phyloP scores from a whole-genome alignment of 768 basidiomycete species.

The Collybia nuda region DNA sequence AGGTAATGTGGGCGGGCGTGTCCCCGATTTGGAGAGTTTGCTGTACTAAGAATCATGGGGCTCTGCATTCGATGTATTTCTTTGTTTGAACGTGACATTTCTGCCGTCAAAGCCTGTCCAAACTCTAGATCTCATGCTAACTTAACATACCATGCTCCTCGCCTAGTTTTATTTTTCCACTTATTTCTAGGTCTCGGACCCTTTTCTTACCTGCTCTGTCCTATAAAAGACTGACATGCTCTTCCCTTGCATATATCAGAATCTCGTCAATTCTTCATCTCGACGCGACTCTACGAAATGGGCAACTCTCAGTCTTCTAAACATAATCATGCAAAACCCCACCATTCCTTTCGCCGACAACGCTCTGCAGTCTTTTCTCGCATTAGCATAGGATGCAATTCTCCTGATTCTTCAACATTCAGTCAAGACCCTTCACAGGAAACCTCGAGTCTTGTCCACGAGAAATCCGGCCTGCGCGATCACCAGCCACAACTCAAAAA shows the following conservation, averaged over 20 bases:
- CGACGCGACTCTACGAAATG: constrained; percentile 19
- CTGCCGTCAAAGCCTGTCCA: constrained; percentile 7
- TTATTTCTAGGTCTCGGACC: constrained; percentile 1
- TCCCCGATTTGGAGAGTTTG: constrained; percentile 10
- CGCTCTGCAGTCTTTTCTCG: constrained; percentile 37
- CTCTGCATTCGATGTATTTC: constrained; percentile 1
- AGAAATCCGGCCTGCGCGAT: constrained; percentile 23
- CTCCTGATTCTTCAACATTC: constrained; percentile 30
- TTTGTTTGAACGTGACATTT: constrained; percentile 12
- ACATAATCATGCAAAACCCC: constrained; percentile 13
- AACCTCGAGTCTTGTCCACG: constrained; percentile 30
- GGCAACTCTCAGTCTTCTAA: constrained; percentile 29
- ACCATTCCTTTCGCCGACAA: constrained; percentile 25
- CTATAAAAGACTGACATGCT: constrained; percentile 12
- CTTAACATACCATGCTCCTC: constrained; percentile 11
- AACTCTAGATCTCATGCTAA: constrained; percentile 7
- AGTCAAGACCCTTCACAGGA: constrained; percentile 39
- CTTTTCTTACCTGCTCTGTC: background rate
- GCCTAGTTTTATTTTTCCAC: constrained; percentile 12
- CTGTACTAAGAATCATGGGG: constrained; percentile 3
- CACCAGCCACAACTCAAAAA: constrained; percentile 21
- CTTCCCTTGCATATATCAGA: background rate
- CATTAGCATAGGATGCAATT: constrained; percentile 38
- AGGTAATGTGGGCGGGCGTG: constrained; percentile 1
- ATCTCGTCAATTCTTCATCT: background rate